Conservation (phyloP, 345 rosid genomes). For the Eutrema yunnanense region DNA sequence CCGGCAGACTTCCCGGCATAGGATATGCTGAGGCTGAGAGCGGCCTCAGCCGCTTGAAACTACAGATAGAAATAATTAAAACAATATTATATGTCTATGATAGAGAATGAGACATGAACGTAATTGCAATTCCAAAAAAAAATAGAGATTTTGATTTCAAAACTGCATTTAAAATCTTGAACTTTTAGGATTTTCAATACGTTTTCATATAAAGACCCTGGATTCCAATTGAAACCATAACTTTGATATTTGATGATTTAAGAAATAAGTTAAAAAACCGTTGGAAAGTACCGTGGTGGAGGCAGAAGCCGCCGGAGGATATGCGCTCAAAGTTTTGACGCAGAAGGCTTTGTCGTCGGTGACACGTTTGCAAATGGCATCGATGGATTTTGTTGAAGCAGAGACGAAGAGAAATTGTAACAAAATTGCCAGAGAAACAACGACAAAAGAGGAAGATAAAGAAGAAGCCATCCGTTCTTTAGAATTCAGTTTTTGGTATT, state of each 20-base stretch:
- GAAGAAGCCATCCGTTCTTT: slow-evolving; percentile 8
- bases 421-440: background rate
- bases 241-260: too few relatives aligned
- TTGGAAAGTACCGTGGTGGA: background rate
- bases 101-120: background rate
- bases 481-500: background rate
- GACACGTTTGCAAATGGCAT: background rate
- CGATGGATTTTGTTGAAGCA: background rate
- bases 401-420: background rate
- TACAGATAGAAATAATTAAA: background rate
- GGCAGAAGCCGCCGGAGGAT: background rate
- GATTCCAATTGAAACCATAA: too few relatives aligned
- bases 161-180: background rate
- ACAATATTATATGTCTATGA: background rate
- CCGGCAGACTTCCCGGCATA: background rate
- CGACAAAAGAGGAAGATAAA: background rate
- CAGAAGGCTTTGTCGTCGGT: slow-evolving; percentile 6
- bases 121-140: background rate
- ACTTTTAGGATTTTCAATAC: background rate
- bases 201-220: too few relatives aligned
- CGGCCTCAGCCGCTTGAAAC: too few relatives aligned
- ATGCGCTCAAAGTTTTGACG: slow-evolving; percentile 1
- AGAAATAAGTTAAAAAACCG: too few relatives aligned
- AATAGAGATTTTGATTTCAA: background rate
- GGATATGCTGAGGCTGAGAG: background rate